Base-by-base conservation (phyloP, 495 filamentous ascomycete species). In the Tuber microsphaerosporum region DNA sequence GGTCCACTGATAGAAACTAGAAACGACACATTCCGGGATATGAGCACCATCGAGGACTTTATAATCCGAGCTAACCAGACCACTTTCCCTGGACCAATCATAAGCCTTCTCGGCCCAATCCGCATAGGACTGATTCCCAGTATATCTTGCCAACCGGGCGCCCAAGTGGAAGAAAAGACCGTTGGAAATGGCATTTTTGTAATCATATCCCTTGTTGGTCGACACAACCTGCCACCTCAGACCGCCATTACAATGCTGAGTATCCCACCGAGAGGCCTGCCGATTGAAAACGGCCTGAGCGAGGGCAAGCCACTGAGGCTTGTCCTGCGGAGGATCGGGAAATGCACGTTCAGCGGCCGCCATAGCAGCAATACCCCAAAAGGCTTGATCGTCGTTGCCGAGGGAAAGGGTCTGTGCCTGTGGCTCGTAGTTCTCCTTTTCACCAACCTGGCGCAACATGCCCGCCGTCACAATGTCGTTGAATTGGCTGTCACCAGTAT, bases 331-430 rank as follows among this genome's bases (percentile, higher is more conserved):
- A 2, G 89, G 87, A 75, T 92, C 87, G 7, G 92, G 91, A 76
- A 91, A 93, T 77, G 89, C 89, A 70, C 90, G 84, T 82, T 96
- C 93, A 20, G 90, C 89, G 0, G 92, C 93, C 10, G 91, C 86
- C 74, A 96, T 89, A 71, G 91, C 88, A 39, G 90, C 86, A 45
- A 94, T 86, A 3, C 87, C 90, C 93, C 93, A 97, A 82, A 94
- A 94, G 22, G 90, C 90, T 83, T 94, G 92, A 81, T 96, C 93
- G 81, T 95, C 93, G 79, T 96, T 96, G 48, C 93, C 93, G 76
- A 93, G 88, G 0, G 91, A 91, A 72, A 89, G 86, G 34, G 90
- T 92, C 75, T 92, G 91, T 83, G 96, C 94, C 4, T 85, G 84
- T 12, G 89, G 89, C 83, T 90, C 90, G 85, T 89, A 94, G 83